A percentile compares a stretch with the other conserved stretches of the same genome.
phyloP scores from a whole-genome alignment of 805 yeast species.

The Blastobotrys terrestris region DNA sequence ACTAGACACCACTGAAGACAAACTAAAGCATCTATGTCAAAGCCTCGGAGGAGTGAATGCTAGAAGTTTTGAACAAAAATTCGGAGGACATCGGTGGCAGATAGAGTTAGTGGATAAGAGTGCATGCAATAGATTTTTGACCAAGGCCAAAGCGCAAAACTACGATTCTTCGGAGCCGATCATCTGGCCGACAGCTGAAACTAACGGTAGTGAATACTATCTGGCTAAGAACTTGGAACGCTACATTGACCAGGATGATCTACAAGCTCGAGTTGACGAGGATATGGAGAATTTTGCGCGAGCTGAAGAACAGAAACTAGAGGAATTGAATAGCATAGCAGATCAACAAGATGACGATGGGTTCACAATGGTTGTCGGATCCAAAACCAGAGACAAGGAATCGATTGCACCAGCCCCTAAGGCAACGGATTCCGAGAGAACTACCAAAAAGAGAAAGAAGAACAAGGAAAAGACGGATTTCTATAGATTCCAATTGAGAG shows the following conservation, averaged over 20 bases:
- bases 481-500: conserved; percentile 93
- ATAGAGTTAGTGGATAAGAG: conserved; percentile 69
- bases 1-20: conserved; percentile 45
- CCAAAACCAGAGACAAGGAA: conserved; percentile 74
- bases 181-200: conserved; percentile 36
- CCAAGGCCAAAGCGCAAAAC: conserved; percentile 50
- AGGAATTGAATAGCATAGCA: conserved; percentile 26
- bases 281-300: conserved; percentile 62
- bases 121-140: conserved; percentile 57
- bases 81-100: conserved; percentile 45
- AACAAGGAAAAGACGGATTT: conserved; percentile 82
- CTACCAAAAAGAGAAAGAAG: conserved; percentile 40
- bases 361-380: conserved; percentile 82
- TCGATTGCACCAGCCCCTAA: conserved; percentile 39
- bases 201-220: conserved; percentile 34
- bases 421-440: conserved; percentile 3
- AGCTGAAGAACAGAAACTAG: conserved; percentile 48
- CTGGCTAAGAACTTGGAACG: conserved; percentile 31
- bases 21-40: conserved; percentile 50
- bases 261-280: conserved; percentile 52
- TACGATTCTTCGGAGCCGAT: conserved; percentile 15
- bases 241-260: conserved; percentile 40
- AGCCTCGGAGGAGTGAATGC: conserved; percentile 40
- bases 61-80: conserved; percentile 28
- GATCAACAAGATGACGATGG: conserved; percentile 87